Conservation (phyloP, 2,329 filamentous ascomycete species). For the Aureobasidium lini region DNA sequence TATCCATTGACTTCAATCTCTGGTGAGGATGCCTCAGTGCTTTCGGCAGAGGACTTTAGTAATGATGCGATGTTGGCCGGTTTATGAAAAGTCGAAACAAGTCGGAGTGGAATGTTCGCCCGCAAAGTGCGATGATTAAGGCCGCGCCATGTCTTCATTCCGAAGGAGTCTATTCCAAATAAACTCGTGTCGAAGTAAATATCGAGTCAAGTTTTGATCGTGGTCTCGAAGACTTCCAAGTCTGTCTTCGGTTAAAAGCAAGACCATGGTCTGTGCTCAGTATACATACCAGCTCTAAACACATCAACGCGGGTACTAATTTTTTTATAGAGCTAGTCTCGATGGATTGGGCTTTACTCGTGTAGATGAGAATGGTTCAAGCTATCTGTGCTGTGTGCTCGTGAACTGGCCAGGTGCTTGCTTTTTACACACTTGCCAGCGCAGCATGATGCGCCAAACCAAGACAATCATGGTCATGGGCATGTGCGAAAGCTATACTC, state of each 20-base stretch:
- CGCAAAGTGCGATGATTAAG: background rate
- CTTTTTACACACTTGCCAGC: background rate
- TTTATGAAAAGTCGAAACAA: background rate
- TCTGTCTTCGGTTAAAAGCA: background rate
- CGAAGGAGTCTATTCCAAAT: background rate
- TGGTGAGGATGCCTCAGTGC: background rate
- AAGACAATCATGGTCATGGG: background rate
- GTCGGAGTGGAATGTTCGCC: background rate
- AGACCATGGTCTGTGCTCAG: slow-evolving; percentile 12
- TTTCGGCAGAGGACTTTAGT: slow-evolving; percentile 1
- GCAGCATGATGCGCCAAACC: background rate
- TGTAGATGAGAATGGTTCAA: background rate
- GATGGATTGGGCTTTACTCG: no score
- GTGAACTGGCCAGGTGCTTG: background rate
- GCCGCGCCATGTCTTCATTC: slow-evolving; percentile 8
- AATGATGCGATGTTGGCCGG: slow-evolving; percentile 5
- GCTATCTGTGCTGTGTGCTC: background rate
- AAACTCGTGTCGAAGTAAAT: no score
- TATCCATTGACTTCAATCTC: slow-evolving; percentile 58
- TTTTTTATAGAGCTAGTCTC: no score
- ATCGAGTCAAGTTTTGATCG: background rate
- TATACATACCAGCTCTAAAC: background rate
- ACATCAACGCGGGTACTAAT: background rate
- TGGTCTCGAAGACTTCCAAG: background rate
- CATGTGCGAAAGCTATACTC: background rate